phyloP scores from a whole-genome alignment of 805 yeast species.

The Starmerella tilneyi region DNA sequence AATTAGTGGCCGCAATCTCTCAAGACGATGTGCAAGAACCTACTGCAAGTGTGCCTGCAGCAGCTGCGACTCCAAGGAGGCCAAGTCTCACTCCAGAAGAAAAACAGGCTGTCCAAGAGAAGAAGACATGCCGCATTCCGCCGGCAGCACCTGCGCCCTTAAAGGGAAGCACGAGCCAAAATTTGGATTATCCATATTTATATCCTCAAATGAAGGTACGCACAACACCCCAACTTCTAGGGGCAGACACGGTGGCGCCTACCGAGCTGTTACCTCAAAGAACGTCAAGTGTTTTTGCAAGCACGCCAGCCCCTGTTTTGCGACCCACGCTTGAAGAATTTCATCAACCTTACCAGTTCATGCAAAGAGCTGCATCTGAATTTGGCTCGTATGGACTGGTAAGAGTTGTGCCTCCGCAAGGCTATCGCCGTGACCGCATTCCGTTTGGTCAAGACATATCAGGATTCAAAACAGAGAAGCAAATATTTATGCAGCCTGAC shows the following conservation, averaged over 20 bases:
- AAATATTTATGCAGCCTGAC: background rate
- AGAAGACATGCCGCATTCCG: constrained; percentile 4
- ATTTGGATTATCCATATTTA: background rate
- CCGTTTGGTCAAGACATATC: constrained; percentile 12
- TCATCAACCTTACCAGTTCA: background rate
- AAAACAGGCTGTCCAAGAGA: constrained; percentile 7
- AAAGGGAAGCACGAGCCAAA: background rate
- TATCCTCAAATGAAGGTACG: background rate
- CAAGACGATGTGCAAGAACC: too few relatives aligned
- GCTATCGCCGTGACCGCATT: background rate
- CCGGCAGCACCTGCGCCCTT: background rate
- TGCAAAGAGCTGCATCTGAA: background rate
- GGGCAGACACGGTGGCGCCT: background rate
- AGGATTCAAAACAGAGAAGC: constrained; percentile 8
- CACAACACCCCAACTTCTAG: background rate
- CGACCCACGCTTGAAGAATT: constrained; percentile 4
- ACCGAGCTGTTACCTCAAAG: background rate
- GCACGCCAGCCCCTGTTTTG: constrained; percentile 6
- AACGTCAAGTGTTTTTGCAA: background rate
- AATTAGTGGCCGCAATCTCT: too few relatives aligned
- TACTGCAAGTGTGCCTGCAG: too few relatives aligned
- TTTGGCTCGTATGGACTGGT: constrained; percentile 6
- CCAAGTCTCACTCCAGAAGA: constrained; percentile 12
- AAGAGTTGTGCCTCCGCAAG: constrained; percentile 6
- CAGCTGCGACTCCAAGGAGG: too few relatives aligned